phyloP scores from a whole-genome alignment of 2,329 filamentous ascomycete species.

The Ceratocystis albifundus region DNA sequence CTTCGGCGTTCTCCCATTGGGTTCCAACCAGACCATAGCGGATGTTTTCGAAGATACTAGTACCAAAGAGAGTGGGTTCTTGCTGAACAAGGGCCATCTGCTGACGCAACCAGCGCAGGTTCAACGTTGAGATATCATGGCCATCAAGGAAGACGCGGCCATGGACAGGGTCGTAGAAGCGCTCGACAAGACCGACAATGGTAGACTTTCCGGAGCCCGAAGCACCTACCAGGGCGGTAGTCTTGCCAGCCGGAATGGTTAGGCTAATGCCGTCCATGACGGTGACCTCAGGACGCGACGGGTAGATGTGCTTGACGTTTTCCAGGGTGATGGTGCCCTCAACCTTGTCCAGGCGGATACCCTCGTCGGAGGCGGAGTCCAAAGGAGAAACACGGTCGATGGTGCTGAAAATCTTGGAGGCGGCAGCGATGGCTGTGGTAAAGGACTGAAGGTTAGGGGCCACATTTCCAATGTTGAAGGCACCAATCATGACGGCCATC shows the following conservation, averaged over 20 bases:
- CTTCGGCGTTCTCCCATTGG: slow-evolving; percentile 53
- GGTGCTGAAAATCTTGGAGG: slow-evolving; percentile 83
- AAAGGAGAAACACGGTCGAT: slow-evolving; percentile 82
- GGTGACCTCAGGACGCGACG: slow-evolving; percentile 77
- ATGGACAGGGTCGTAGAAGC: slow-evolving; percentile 82
- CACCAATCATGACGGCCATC: slow-evolving; percentile 84
- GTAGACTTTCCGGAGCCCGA: slow-evolving; percentile 94
- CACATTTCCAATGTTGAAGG: slow-evolving; percentile 80
- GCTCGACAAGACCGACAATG: slow-evolving; percentile 81
- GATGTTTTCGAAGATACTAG: slow-evolving; percentile 83
- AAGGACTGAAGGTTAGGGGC: slow-evolving; percentile 81
- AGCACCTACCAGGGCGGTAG: slow-evolving; percentile 83
- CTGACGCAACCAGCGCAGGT: slow-evolving; percentile 80
- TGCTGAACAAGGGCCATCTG: slow-evolving; percentile 89
- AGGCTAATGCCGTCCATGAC: slow-evolving; percentile 79
- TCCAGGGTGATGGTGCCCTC: slow-evolving; percentile 70
- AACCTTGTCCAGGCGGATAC: slow-evolving; percentile 60
- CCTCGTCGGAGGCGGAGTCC: slow-evolving; percentile 58
- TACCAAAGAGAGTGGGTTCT: slow-evolving; percentile 82
- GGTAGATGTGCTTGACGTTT: slow-evolving; percentile 85
- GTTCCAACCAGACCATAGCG: slow-evolving; percentile 83
- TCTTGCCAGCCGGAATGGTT: slow-evolving; percentile 74
- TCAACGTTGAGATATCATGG: slow-evolving; percentile 66
- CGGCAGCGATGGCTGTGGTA: slow-evolving; percentile 68
- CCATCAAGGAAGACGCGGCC: slow-evolving; percentile 74